Conservation (phyloP, 257 asterid genomes). For the Cynanchum wilfordii region DNA sequence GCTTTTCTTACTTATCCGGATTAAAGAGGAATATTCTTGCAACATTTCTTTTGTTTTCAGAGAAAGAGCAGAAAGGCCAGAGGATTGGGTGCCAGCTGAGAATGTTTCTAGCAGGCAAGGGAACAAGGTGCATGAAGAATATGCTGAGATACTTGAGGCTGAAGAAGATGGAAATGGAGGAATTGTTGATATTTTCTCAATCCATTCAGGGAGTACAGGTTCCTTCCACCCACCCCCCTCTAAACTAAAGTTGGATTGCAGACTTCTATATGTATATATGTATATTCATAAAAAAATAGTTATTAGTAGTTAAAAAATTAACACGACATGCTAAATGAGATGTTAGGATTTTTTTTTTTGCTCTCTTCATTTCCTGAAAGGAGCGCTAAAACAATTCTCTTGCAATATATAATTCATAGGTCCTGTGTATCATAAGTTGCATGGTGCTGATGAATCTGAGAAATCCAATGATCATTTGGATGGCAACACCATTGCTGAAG, state of each 20-base stretch:
- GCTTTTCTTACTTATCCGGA: background rate
- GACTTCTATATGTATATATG: background rate
- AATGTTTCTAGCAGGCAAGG: constrained; percentile 22
- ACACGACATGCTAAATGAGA: background rate
- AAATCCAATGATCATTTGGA: constrained; percentile 30
- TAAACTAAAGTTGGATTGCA: background rate
- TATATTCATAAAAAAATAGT: background rate
- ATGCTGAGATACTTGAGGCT: constrained; percentile 32
- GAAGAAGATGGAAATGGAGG: constrained; percentile 30
- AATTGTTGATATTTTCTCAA: constrained; percentile 53
- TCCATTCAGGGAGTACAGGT: constrained; percentile 43
- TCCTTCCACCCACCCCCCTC: background rate
- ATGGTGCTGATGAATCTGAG: constrained; percentile 33
- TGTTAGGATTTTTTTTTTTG: background rate
- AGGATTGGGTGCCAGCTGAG: constrained; percentile 91
- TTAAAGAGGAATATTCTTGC: background rate
- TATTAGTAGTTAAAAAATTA: background rate
- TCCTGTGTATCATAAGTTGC: constrained; percentile 34
- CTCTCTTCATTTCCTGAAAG: background rate
- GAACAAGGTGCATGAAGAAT: constrained; percentile 22
- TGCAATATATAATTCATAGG: constrained; percentile 25
- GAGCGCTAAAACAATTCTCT: background rate
- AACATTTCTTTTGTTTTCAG: constrained; percentile 30
- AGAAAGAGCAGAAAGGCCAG: constrained; percentile 75
- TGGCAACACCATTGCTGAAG: constrained; percentile 25